Conservation (phyloP, 306 rosid species). For the Vachellia pachyceras region DNA sequence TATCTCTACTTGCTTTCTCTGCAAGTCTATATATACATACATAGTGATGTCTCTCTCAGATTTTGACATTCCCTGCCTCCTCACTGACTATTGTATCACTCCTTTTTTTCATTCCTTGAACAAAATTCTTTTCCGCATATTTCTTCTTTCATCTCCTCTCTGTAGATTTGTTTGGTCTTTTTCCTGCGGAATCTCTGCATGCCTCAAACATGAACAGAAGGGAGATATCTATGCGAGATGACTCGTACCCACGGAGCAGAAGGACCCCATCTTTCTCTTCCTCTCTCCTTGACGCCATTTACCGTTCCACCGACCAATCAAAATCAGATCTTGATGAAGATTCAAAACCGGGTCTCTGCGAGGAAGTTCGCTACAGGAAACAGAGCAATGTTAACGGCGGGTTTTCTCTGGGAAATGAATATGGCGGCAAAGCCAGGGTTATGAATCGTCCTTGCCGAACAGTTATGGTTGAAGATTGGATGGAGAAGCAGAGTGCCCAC, state of each 20-base stretch:
- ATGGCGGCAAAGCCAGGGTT: constrained; percentile 31
- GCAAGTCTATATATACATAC: constrained; percentile 13
- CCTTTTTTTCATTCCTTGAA: constrained; percentile 34
- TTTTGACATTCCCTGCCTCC: constrained; percentile 54
- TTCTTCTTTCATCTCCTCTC: background rate
- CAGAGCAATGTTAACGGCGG: constrained; percentile 24
- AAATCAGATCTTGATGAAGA: constrained; percentile 47
- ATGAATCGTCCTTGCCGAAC: constrained; percentile 52
- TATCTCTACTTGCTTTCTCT: constrained; percentile 38
- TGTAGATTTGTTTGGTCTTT: background rate
- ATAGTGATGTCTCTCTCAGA: constrained; percentile 36
- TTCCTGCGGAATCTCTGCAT: constrained; percentile 6
- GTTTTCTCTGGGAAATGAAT: background rate
- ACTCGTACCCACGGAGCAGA: constrained; percentile 55
- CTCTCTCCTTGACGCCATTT: constrained; percentile 61
- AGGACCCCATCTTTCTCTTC: constrained; percentile 81
- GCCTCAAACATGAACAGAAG: constrained; percentile 43
- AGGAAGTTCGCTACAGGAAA: constrained; percentile 32
- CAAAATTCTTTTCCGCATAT: background rate
- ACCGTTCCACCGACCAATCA: constrained; percentile 64
- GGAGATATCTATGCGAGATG: constrained; percentile 41
- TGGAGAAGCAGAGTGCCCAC: constrained; percentile 54
- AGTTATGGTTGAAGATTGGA: constrained; percentile 66
- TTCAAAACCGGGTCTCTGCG: constrained; percentile 33
- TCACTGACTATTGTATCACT: constrained; percentile 9